phyloP scores from a whole-genome alignment of 2,329 filamentous ascomycete genomes.

The Ophiostoma piceae region DNA sequence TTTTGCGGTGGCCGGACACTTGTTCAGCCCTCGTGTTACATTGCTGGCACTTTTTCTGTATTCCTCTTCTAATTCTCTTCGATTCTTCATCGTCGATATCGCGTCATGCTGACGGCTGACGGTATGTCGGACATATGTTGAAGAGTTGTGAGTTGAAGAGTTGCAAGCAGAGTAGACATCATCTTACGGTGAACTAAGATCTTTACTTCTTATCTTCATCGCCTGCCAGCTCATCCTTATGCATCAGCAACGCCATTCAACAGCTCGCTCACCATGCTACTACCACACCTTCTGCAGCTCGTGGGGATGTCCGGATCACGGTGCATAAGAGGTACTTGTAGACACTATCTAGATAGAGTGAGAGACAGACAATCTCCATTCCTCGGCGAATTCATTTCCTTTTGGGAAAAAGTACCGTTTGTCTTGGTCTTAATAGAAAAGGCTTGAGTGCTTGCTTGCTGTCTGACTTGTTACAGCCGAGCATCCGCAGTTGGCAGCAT shows the following conservation, averaged over 20 bases:
- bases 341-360: neutral
- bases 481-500: neutral
- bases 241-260: neutral
- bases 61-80: neutral
- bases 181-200: neutral
- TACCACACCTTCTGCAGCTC: conserved; percentile 6
- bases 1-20: neutral
- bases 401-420: neutral
- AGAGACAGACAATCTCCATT: conserved; percentile 13
- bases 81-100: neutral
- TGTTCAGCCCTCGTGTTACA: conserved; percentile 5
- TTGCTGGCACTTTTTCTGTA: neutral
- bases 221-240: neutral
- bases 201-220: neutral
- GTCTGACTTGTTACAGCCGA: neutral
- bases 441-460: neutral
- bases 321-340: neutral
- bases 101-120: neutral
- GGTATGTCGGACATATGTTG: neutral
- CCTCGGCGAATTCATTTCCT: conserved; percentile 2
- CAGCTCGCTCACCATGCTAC: neutral
- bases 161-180: neutral
- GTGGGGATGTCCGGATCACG: conserved; percentile 9
- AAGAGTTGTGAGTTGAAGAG: too few relatives aligned
- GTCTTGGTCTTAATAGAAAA: neutral